Conservation (phyloP, 1,139 yeast species). For the Meyerozyma elateridarum region DNA sequence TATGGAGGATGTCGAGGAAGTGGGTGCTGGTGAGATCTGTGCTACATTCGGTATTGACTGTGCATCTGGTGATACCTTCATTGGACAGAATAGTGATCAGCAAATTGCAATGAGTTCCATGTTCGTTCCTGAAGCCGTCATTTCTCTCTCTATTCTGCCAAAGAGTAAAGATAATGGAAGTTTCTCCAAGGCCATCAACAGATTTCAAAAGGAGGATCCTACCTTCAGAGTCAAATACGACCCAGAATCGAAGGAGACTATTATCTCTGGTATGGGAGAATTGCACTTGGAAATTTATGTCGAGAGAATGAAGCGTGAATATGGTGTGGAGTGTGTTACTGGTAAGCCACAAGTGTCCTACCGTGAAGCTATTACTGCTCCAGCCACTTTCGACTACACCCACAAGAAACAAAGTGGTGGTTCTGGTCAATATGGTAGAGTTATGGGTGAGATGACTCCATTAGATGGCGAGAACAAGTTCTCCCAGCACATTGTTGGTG, state of each 20-base stretch:
- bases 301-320: constrained; percentile 96
- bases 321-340: constrained; percentile 89
- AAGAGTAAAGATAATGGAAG: constrained; percentile 78
- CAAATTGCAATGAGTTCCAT: constrained; percentile 91
- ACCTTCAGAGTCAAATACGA: constrained; percentile 93
- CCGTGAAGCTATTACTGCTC: constrained; percentile 80
- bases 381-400: constrained; percentile 83
- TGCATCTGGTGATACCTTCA: constrained; percentile 98
- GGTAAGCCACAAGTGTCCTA: constrained; percentile 98
- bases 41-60: constrained; percentile 99
- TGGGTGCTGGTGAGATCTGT: constrained; percentile 97
- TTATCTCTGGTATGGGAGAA: constrained; percentile 98
- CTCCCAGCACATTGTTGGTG: constrained; percentile 89
- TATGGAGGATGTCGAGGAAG: constrained; percentile 95
- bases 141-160: constrained; percentile 86
- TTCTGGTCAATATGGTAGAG: constrained; percentile 98
- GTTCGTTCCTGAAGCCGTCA: constrained; percentile 98
- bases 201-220: constrained; percentile 98
- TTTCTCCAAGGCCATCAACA: constrained; percentile 92
- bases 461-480: constrained; percentile 67
- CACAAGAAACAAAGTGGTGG: constrained; percentile 99
- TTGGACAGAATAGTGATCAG: constrained; percentile 63
- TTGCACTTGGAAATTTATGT: constrained; percentile 94
- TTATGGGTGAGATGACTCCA: constrained; percentile 78
- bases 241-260: constrained; percentile 88